Percentiles rank a stretch among this genome's conserved stretches.
Evolutionary conservation across 2,329 filamentous ascomycete species (phyloP).

Genomic region (Pezicula neosporulosa): DNA sequence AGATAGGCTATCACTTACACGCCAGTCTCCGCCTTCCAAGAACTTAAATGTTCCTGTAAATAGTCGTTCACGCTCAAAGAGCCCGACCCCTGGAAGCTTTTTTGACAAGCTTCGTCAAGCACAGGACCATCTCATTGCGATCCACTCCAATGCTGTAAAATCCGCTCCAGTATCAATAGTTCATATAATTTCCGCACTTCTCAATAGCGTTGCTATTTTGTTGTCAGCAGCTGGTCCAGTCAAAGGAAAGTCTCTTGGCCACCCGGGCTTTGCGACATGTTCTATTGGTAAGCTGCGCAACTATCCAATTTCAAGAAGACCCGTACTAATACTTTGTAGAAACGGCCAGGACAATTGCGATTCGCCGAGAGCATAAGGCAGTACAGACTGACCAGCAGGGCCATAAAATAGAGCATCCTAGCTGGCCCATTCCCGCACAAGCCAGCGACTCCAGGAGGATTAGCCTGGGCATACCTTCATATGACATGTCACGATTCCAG

Average conservation of each 20-base stretch:
- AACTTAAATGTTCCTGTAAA: constrained; percentile 13
- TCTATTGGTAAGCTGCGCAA: constrained; percentile 38
- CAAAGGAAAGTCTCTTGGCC: constrained; percentile 41
- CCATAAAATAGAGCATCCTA: constrained; percentile 26
- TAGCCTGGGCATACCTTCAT: constrained; percentile 41
- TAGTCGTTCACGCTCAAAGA: constrained; percentile 13
- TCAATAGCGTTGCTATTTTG: constrained; percentile 63
- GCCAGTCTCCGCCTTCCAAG: constrained; percentile 16
- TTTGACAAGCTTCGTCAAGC: constrained; percentile 51
- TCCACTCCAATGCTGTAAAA: constrained; percentile 45
- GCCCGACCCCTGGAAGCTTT: constrained; percentile 31
- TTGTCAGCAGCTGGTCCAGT: constrained; percentile 56
- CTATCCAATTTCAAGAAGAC: background rate
- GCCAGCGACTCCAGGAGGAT: constrained; percentile 35
- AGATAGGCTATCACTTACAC: constrained; percentile 17
- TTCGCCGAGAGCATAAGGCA: constrained; percentile 60
- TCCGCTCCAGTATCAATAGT: constrained; percentile 54
- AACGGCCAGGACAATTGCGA: constrained; percentile 65
- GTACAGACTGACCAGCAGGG: constrained; percentile 29
- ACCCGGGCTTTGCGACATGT: constrained; percentile 57
- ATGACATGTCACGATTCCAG: constrained; percentile 65
- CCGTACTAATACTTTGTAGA: constrained; percentile 37
- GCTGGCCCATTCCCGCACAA: constrained; percentile 38
- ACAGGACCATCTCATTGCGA: constrained; percentile 61
- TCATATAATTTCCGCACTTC: constrained; percentile 57